Conservation (phyloP, 148 eudicot genomes). For the Cornus suecica region DNA sequence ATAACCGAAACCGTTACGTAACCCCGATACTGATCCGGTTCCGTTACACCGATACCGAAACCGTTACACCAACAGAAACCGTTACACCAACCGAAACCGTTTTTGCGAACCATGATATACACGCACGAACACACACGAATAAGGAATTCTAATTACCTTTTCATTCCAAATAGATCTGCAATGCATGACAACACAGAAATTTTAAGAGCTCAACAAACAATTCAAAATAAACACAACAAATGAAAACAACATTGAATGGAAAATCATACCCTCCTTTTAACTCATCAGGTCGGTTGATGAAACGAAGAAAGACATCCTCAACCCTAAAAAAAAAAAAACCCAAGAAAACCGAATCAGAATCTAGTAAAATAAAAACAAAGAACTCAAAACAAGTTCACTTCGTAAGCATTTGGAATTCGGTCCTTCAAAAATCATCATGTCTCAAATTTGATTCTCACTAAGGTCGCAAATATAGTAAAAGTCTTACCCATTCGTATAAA, state of each 20-base stretch:
- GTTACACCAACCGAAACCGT: too few relatives aligned
- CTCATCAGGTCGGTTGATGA: slow-evolving; percentile 23
- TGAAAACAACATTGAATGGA: not conserved
- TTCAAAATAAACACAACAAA: not conserved
- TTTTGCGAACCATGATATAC: too few relatives aligned
- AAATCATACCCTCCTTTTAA: slow-evolving; percentile 27
- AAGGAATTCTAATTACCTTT: slow-evolving; percentile 20
- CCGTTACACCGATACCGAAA: too few relatives aligned
- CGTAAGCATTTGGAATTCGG: too few relatives aligned
- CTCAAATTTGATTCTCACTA: too few relatives aligned
- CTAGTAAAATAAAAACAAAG: not conserved
- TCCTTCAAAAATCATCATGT: too few relatives aligned
- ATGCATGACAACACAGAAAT: not conserved
- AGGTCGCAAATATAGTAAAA: too few relatives aligned
- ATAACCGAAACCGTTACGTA: too few relatives aligned
- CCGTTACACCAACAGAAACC: too few relatives aligned
- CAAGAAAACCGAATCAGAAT: not conserved
- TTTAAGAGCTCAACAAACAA: not conserved
- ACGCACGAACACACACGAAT: not conserved
- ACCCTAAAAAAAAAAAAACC: slow-evolving; percentile 20
- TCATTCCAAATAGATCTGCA: slow-evolving; percentile 22
- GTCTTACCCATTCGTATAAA: too few relatives aligned
- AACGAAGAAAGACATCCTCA: slow-evolving; percentile 33
- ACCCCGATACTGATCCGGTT: too few relatives aligned
- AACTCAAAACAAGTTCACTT: too few relatives aligned